Evolutionary conservation across 2,329 filamentous ascomycete genomes (phyloP), one percentile per base, ranked within the genome.

Genomic region (Coleophoma eucalyptorum): DNA sequence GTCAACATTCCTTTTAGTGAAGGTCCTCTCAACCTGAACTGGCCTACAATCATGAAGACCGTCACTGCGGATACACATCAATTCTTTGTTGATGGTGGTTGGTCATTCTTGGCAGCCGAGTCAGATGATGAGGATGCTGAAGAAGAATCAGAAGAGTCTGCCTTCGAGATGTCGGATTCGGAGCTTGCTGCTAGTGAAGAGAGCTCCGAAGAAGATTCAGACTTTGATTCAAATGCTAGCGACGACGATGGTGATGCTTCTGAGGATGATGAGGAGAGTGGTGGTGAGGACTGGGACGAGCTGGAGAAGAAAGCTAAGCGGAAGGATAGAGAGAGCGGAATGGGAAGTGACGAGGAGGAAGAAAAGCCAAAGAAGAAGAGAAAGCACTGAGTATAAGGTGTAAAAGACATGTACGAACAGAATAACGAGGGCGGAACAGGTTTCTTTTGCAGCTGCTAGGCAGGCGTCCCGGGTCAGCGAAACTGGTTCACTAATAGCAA

Each of bases 41-140:
- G 94, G 94, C 88, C 89, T 11, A 96, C 92, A 15, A 99, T 99
- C 66, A 99, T 99, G 91, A 99, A 99, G 79, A 99, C 94, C 0
- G 92, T 99, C 21, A 93, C 89, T 18, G 86, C 88, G 34, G 92
- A 99, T 66, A 90, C 94, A 2, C 93, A 99, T 67, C 83, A 87
- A 61, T 99, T 99, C 82, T 99, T 97, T 70, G 83, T 80, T 4
- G 93, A 97, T 57, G 94, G 95, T 32, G 94, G 94, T 43, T 99
- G 94, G 94, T 87, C 84, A 2, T 97, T 99, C 80, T 69, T 99
- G 52, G 85, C 86, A 49, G 86, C 86, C 34, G 93, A 97, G 53
- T 91, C 87, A 0, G 94, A 97, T 64, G 89, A 88, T 13, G 91
- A 96, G 57, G 89, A 81, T 41, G 82, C 75, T 1, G 85, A 83